Percentiles rank a stretch among this genome's conserved stretches.
These are phyloP conservation scores for Dryas drummondii DNA, from an alignment of 306 rosid genomes.

Conservation along the genomic window DNA sequence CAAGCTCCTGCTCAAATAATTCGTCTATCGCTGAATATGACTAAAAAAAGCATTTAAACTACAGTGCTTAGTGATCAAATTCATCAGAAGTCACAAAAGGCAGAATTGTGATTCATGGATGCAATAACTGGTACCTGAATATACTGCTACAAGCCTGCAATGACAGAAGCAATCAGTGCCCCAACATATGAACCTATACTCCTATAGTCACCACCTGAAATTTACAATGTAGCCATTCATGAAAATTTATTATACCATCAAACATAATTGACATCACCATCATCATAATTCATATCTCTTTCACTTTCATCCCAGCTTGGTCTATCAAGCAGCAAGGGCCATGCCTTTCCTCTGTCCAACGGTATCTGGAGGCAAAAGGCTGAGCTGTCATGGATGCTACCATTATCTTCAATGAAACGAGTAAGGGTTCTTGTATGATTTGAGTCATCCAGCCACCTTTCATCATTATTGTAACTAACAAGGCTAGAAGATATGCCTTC, in stretches of 20 bases:
- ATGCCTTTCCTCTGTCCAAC: constrained; percentile 34
- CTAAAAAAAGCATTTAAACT: background rate
- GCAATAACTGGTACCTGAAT: background rate
- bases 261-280: background rate
- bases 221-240: background rate
- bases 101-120: background rate
- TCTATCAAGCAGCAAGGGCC: constrained; percentile 33
- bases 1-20: background rate
- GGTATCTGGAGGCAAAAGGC: constrained; percentile 39
- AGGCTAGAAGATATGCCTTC: constrained; percentile 32
- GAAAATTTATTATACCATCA: background rate
- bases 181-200: too few relatives aligned
- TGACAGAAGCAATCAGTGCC: background rate
- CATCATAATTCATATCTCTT: background rate
- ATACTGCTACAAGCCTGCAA: background rate
- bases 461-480: constrained; percentile 26
- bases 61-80: background rate
- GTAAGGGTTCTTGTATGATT: constrained; percentile 30
- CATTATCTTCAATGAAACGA: constrained; percentile 35
- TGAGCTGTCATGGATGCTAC: constrained; percentile 28
- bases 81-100: background rate
- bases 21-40: background rate
- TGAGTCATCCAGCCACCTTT: constrained; percentile 27
- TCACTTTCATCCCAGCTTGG: constrained; percentile 15
- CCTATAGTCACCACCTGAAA: background rate